phyloP scores from a whole-genome alignment of 2,329 filamentous ascomycete genomes.

The Venturia pyrina region DNA sequence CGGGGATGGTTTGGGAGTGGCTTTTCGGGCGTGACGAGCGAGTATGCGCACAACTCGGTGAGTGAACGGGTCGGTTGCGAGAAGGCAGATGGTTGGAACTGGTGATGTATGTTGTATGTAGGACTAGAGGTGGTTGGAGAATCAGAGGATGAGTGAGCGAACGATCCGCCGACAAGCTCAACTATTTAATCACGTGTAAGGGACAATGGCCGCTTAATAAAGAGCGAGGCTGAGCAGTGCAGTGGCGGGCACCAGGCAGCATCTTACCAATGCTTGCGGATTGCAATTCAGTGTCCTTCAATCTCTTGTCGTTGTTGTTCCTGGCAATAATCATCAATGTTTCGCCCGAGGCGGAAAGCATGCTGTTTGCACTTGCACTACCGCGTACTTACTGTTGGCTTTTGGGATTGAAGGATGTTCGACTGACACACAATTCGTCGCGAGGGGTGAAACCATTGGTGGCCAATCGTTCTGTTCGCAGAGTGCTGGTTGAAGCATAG shows the following conservation, averaged over 20 bases:
- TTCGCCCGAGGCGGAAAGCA: neutral
- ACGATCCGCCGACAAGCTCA: neutral
- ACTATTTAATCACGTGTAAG: neutral
- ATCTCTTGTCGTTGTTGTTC: neutral
- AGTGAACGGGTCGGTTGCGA: neutral
- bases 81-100: neutral
- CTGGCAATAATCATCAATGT: neutral
- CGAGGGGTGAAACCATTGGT: neutral
- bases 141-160: neutral
- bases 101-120: conserved; percentile 3
- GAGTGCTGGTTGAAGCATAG: neutral
- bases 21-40: conserved; percentile 18
- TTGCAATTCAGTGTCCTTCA: neutral
- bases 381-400: neutral
- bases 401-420: neutral
- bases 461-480: neutral
- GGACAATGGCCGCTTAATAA: neutral
- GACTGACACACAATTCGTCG: neutral
- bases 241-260: neutral
- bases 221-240: conserved; percentile 3
- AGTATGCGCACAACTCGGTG: conserved; percentile 15
- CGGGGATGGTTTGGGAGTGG: conserved; percentile 1
- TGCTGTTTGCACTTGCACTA: neutral
- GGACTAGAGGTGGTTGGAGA: neutral
- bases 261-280: neutral